These are phyloP conservation scores for Globisporangium apiculatum DNA, from an alignment of 352 stramenopile genomes.

Conservation along the genomic window DNA sequence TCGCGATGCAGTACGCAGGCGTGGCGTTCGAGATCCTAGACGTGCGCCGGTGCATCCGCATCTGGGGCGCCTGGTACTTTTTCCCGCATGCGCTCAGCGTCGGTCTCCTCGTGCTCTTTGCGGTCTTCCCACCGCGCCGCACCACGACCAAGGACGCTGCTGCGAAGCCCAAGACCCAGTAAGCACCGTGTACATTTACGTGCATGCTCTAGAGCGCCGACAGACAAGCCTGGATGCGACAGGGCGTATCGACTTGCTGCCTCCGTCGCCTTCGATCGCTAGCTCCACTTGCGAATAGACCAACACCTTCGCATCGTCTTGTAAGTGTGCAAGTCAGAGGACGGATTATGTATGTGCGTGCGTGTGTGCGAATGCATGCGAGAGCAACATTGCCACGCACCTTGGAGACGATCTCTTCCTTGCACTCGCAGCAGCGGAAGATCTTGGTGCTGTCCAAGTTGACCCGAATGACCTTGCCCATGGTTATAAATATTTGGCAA, in stretches of 20 bases:
- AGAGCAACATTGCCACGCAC: slow-evolving; percentile 21
- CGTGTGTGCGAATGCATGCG: not conserved
- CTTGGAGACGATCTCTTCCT: slow-evolving; percentile 94
- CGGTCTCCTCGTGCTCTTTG: slow-evolving; percentile 53
- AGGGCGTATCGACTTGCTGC: too few relatives aligned
- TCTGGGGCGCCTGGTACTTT: slow-evolving; percentile 83
- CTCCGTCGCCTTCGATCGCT: too few relatives aligned
- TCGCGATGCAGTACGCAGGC: slow-evolving; percentile 83
- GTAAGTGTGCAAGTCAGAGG: not conserved
- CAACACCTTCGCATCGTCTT: too few relatives aligned
- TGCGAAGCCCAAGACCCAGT: slow-evolving; percentile 36
- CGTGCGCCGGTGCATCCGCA: slow-evolving; percentile 58
- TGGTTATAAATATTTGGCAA: too few relatives aligned
- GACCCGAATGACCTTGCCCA: slow-evolving; percentile 84
- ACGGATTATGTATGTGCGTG: not conserved
- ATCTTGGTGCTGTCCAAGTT: slow-evolving; percentile 88
- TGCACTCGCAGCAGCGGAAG: slow-evolving; percentile 89
- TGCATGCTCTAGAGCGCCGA: not conserved
- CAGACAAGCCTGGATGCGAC: too few relatives aligned
- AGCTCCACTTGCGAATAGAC: too few relatives aligned
- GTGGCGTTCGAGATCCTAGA: slow-evolving; percentile 82
- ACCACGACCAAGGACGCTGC: slow-evolving; percentile 9
- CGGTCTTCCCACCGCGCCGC: slow-evolving; percentile 45
- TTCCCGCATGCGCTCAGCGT: slow-evolving; percentile 60
- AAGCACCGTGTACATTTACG: slow-evolving; percentile 1